Evolutionary conservation across 495 filamentous ascomycete genomes (phyloP).

Genomic region (Trichoderma erinaceum): DNA sequence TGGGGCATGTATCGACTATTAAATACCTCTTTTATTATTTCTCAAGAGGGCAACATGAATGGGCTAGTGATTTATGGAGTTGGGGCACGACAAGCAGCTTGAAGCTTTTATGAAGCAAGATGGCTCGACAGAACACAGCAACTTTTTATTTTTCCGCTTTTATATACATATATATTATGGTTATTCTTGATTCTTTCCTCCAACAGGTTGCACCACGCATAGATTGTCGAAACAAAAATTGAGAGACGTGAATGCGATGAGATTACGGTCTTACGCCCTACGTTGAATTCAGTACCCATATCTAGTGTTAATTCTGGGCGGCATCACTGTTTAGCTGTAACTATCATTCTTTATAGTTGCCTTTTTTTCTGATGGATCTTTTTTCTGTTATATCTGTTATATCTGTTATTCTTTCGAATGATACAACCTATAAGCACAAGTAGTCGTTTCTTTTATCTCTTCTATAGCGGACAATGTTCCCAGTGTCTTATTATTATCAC

Average conservation of each 20-base stretch:
- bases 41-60: not conserved
- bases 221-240: not conserved
- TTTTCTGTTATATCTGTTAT: not conserved
- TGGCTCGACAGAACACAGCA: conserved; percentile 3
- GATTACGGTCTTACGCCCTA: not conserved
- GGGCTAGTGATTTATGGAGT: not conserved
- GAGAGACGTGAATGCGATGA: not conserved
- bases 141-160: not conserved
- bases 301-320: not conserved
- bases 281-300: not conserved
- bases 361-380: not conserved
- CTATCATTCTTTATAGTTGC: not conserved
- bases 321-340: not conserved
- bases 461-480: not conserved
- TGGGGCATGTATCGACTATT: not conserved
- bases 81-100: not conserved
- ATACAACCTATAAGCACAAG: not conserved
- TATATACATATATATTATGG: not conserved
- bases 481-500: not conserved
- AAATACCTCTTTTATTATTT: conserved; percentile 7
- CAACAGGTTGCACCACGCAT: not conserved
- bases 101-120: not conserved
- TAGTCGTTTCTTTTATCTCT: not conserved
- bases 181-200: not conserved
- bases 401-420: not conserved